Percentiles rank a stretch among this genome's conserved stretches.
phyloP scores from a whole-genome alignment of 2,329 filamentous ascomycete species.

The Exserohilum turcica region DNA sequence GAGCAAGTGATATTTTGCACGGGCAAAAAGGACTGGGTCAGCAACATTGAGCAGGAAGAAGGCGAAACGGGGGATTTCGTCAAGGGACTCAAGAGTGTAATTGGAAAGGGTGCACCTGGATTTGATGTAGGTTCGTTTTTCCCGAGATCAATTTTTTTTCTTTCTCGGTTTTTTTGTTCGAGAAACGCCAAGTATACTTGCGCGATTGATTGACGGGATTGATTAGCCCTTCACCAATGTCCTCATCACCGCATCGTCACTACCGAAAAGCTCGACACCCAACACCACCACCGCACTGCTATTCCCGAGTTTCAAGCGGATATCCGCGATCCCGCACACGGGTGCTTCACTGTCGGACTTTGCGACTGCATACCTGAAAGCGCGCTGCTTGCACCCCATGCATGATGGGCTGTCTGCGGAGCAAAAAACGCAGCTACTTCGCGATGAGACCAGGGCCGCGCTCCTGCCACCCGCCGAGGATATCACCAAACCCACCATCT shows the following conservation, averaged over 20 bases:
- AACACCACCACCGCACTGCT: slow-evolving; percentile 64
- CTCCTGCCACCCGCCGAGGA: slow-evolving; percentile 60
- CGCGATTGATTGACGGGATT: no score
- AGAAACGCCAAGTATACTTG: no score
- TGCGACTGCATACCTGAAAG: slow-evolving; percentile 70
- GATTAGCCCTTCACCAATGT: slow-evolving; percentile 81
- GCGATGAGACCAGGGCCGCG: slow-evolving; percentile 56
- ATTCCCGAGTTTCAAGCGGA: slow-evolving; percentile 81
- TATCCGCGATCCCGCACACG: slow-evolving; percentile 71
- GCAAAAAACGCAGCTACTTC: slow-evolving; percentile 53
- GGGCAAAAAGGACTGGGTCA: slow-evolving; percentile 78
- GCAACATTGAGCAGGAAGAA: slow-evolving; percentile 82
- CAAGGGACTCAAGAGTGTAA: slow-evolving; percentile 68
- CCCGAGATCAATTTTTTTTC: no score
- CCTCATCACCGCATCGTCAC: slow-evolving; percentile 76
- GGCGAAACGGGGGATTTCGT: slow-evolving; percentile 59
- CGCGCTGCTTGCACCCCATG: slow-evolving; percentile 64
- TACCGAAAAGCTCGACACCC: slow-evolving; percentile 47
- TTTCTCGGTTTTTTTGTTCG: no score
- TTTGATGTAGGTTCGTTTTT: slow-evolving; percentile 52
- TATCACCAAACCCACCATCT: slow-evolving; percentile 55
- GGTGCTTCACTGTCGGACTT: slow-evolving; percentile 61
- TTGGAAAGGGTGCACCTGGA: slow-evolving; percentile 51
- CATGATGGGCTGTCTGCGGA: slow-evolving; percentile 62
- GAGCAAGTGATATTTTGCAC: slow-evolving; percentile 87